Evolutionary conservation across 352 stramenopile genomes (phyloP), one percentile per base, ranked within the genome.

Genomic region (Globisporangium cederbergense): DNA sequence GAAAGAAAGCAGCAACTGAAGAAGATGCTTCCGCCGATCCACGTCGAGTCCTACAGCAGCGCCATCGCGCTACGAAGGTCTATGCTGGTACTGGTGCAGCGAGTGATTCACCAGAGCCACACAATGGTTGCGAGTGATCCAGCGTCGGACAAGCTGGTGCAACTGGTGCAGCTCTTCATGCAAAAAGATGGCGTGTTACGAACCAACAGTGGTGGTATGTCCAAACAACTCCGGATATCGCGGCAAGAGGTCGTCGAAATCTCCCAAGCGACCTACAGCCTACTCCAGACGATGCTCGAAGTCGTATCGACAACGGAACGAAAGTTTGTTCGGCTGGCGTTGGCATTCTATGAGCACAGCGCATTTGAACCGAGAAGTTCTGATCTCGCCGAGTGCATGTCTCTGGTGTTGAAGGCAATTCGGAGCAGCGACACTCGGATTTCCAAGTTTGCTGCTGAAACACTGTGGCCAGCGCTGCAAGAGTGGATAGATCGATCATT

Each of bases 1-100:
- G 66, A 81, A 30, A 70, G 79, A 11, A 70, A 69, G 22, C 64
- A 81, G 5, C 78, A 87, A 20, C 43, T 89, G 22, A 86, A 84
- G 60, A 53, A 68, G 30, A 63, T 89, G 66, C 62, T 89, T 16
- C 79, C 79, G 6, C 70, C 65, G 11, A 79, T 89, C 16, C 64
- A 78, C 42, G 64, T 89, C 9, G 66, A 63, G 16, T 81, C 79
- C 30, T 79, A 80, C 58, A 54, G 42, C 11, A 62, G 64, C 43
- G 68, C 79, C 11, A 66, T 88, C 34, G 54, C 25, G 5, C 62
- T 88, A 7, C 73, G 76, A 7, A 66, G 72, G 46, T 75, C 71
- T 16, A 64, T 86, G 34, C 45, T 72, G 14, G 43, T 71, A 7
- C 38, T 88, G 22, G 69, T 46, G 14, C 65, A 81, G 56, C 66